phyloP scores from a whole-genome alignment of 306 rosid genomes.

The Potentilla sterilis region DNA sequence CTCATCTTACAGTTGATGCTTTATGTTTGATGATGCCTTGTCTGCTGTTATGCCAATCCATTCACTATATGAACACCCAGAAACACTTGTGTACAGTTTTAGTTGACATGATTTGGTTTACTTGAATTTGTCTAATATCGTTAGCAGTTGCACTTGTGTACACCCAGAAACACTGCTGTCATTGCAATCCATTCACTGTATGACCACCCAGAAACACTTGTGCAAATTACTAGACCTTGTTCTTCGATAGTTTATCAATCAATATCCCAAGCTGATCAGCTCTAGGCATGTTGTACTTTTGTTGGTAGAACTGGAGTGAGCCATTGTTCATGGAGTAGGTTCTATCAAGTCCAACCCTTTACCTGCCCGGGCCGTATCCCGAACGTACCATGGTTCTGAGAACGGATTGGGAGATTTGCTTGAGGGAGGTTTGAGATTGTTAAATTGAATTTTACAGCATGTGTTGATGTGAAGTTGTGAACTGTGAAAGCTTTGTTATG shows the following conservation, averaged over 20 bases:
- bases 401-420: not conserved
- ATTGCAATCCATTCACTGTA: too few relatives aligned
- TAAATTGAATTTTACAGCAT: not conserved
- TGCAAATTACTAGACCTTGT: too few relatives aligned
- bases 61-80: not conserved
- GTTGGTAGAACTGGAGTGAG: not conserved
- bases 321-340: not conserved
- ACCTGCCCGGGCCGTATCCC: not conserved
- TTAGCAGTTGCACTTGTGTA: not conserved
- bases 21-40: not conserved
- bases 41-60: not conserved
- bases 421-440: not conserved
- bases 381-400: not conserved
- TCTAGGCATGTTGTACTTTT: not conserved
- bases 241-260: too few relatives aligned
- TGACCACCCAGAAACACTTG: too few relatives aligned
- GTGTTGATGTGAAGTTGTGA: not conserved
- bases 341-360: not conserved
- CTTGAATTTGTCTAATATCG: not conserved
- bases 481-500: not conserved
- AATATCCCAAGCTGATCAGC: too few relatives aligned
- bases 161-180: too few relatives aligned
- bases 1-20: not conserved
- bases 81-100: not conserved
- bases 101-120: not conserved